Base-by-base conservation (phyloP, 2,329 filamentous ascomycete genomes). In the Tolypocladium nubicola region DNA sequence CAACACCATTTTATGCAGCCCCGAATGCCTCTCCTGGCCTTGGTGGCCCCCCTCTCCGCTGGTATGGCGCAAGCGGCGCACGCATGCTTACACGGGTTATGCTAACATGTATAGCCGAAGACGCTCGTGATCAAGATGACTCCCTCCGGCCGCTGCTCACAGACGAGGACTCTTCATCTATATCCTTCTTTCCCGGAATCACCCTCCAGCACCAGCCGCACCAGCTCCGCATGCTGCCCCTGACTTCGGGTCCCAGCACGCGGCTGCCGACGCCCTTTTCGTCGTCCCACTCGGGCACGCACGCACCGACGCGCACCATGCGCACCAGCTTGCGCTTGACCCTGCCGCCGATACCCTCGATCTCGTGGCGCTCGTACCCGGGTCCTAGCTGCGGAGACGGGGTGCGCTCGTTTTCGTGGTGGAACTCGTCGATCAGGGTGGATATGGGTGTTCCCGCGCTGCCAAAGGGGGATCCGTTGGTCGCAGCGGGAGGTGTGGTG, bases 161-260 rank as follows among this genome's bases (percentile, higher is more conserved):
- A 6, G 66, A 64, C 33, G 65, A 67, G 3, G 59, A 54, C 55
- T 63, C 63, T 52, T 67, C 67, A 21, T 59, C 59, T 19, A 66
- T 57, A 47, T 83, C 80, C 61, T 73, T 75, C 45, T 72, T 70
- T 2, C 84, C 79, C 0, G 85, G 85, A 55, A 95, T 83, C 3
- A 90, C 85, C 60, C 90, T 79, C 70, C 80, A 84, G 70, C 93
- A 97, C 92, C 93, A 97, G 0, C 88, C 90, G 71, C 92, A 97
- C 90, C 90, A 96, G 68, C 88, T 91, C 60, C 92, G 80, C 57
- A 84, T 78, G 53, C 74, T 71, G 0, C 89, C 89, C 16, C 76
- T 76, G 56, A 86, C 80, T 71, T 97, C 93, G 30, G 87, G 76
- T 19, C 79, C 79, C 33, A 97, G 75, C 62, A 88, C 87, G 58